phyloP scores from a whole-genome alignment of 768 basidiomycete genomes.

The Glaciozyma antarctica region DNA sequence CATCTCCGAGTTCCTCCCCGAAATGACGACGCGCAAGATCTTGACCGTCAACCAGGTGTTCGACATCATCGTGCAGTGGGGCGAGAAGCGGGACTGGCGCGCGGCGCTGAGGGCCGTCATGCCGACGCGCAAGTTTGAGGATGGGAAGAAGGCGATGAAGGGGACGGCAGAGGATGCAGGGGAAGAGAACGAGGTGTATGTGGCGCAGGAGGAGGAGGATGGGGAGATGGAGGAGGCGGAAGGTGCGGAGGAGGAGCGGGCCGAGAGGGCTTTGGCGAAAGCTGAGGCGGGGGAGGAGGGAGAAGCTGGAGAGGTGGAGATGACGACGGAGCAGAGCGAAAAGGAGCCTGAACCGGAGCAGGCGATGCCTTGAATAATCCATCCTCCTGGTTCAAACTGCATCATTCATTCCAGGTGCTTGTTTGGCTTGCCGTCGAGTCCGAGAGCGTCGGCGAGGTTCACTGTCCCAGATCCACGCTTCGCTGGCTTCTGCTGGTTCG shows the following conservation, averaged over 20 bases:
- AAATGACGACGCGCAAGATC: conserved; percentile 82
- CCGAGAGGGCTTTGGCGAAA: background rate
- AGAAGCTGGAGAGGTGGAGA: background rate
- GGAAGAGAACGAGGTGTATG: background rate
- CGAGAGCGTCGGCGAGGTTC: conserved; percentile 55
- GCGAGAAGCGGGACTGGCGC: conserved; percentile 71
- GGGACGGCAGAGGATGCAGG: background rate
- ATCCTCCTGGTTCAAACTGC: background rate
- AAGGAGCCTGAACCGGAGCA: background rate
- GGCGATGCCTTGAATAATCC: background rate
- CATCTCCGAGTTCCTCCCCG: conserved; percentile 79
- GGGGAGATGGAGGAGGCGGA: background rate
- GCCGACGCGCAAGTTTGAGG: conserved; percentile 77
- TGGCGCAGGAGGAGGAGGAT: background rate
- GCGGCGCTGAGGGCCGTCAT: conserved; percentile 78
- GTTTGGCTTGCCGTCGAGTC: background rate
- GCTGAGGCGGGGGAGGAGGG: background rate
- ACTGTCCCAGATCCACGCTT: conserved; percentile 55
- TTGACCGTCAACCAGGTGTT: conserved; percentile 67
- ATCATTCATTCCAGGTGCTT: background rate
- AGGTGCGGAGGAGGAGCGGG: background rate
- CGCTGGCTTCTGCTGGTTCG: conserved; percentile 57
- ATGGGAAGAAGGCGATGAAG: conserved; percentile 16
- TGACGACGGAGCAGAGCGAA: background rate
- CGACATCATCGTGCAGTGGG: conserved; percentile 83